Evolutionary conservation across 2,329 filamentous ascomycete species (phyloP), one percentile per base, ranked within the genome.

Genomic region (Fusarium torreyae): DNA sequence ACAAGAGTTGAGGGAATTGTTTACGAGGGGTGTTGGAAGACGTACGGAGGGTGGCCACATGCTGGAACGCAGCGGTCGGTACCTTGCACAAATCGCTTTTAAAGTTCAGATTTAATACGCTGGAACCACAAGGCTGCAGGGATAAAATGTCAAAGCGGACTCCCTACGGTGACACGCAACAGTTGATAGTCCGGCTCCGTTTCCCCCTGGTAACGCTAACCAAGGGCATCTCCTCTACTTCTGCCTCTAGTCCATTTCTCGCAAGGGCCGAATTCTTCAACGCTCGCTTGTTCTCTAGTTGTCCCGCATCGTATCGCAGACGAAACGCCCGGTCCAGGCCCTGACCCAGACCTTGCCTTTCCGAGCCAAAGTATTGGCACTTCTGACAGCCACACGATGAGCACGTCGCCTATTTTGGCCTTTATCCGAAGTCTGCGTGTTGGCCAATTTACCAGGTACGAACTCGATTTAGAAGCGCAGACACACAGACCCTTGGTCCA

Each of bases 401-500:
- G 36, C 8, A 33, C 24, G 17, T 58, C 33, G 3, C 34, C 51
- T 31, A 33, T 50, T 40, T 24, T n/a, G 38, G 45, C 24, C 9
- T 39, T 52, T 22, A 31, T 65, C 49, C 61, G 53, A 36, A 38
- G 20, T 8, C 5, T 66, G 10, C 61, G 61, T 40, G 60, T 17
- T 34, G 20, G 57, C 26, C 60, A 65, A 65, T 65, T 28, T 65
- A 31, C 59, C 18, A 52, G 62, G 28, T 3, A 24, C 14, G 50
- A 64, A 15, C 60, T 65, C 53, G 60, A 65, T 59, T 52, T 65
- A 65, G 62, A 66, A 66, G 60, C 62, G 5, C 60, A 63, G 26
- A 36, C 50, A 49, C 50, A 40, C 33, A 63, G 50, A 40, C 59
- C 61, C 20, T 50, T 38, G 7, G 36, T 24, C 7, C 5, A 40